A percentile compares a stretch with the other conserved stretches of the same genome.
These are phyloP conservation scores for Podaxis sp. DNA, from an alignment of 768 basidiomycete species.

Conservation along the genomic window DNA sequence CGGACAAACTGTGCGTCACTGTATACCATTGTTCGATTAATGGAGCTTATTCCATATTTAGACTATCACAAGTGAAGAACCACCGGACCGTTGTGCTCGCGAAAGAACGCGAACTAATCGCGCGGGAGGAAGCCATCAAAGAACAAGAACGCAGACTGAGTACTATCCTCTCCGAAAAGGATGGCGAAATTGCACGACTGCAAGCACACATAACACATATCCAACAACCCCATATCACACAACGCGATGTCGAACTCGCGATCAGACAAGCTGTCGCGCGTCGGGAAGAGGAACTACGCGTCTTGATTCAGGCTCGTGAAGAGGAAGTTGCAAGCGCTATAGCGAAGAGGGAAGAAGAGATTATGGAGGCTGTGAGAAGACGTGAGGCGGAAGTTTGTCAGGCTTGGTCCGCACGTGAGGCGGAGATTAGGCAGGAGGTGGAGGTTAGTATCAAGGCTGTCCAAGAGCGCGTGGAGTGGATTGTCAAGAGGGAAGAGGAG, in stretches of 20 bases:
- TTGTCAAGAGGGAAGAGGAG: constrained; percentile 52
- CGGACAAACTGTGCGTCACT: constrained; percentile 70
- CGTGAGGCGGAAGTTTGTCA: constrained; percentile 64
- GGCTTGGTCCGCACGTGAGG: constrained; percentile 57
- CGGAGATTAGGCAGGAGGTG: constrained; percentile 50
- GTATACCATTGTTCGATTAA: not conserved
- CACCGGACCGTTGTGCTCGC: constrained; percentile 56
- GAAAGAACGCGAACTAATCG: constrained; percentile 64
- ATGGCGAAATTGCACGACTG: constrained; percentile 54
- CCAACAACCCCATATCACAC: constrained; percentile 30
- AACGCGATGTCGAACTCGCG: constrained; percentile 41
- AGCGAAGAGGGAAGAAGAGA: constrained; percentile 66
- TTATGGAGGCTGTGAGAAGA: constrained; percentile 63
- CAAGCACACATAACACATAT: constrained; percentile 45
- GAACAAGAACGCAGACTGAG: constrained; percentile 57
- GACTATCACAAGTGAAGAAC: constrained; percentile 62
- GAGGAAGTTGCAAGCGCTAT: constrained; percentile 69
- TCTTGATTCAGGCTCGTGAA: constrained; percentile 64
- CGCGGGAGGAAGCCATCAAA: constrained; percentile 52
- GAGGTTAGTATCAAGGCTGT: constrained; percentile 46
- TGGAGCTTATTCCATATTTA: constrained; percentile 25
- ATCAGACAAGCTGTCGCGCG: constrained; percentile 58
- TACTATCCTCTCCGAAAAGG: constrained; percentile 52
- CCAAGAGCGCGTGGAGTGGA: constrained; percentile 50
- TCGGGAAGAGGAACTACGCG: constrained; percentile 70